Conservation (phyloP, 176 grass and related monocot genomes). For the Puccinellia tenuiflora region DNA sequence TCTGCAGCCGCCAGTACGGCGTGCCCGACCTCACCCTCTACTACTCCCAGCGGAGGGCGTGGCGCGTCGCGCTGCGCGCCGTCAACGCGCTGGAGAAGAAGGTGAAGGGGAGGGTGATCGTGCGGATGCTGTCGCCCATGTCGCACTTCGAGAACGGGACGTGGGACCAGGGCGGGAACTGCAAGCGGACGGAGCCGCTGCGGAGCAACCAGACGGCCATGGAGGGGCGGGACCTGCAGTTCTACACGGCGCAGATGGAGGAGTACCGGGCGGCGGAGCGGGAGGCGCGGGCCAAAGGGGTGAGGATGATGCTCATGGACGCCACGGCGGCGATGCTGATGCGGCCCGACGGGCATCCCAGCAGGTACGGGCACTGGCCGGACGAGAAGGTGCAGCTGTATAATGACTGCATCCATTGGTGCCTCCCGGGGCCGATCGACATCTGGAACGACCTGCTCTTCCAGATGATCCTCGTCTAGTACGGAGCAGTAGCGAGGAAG, state of each 20-base stretch:
- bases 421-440: conserved; percentile 64
- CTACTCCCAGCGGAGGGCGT: conserved; percentile 62
- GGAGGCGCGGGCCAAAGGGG: conserved; percentile 11
- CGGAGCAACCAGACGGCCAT: conserved; percentile 49
- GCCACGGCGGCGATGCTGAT: conserved; percentile 60
- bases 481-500: too few relatives aligned
- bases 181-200: conserved; percentile 45
- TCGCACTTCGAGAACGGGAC: conserved; percentile 93
- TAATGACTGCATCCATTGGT: conserved; percentile 89
- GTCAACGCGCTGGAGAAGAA: conserved; percentile 23
- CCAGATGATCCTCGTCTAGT: conserved; percentile 45
- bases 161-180: conserved; percentile 78
- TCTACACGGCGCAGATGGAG: conserved; percentile 69
- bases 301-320: conserved; percentile 51
- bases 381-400: conserved; percentile 56
- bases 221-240: conserved; percentile 44
- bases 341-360: conserved; percentile 80
- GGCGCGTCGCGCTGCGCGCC: conserved; percentile 44
- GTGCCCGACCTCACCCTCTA: conserved; percentile 65
- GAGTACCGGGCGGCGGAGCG: conserved; percentile 47
- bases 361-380: conserved; percentile 56
- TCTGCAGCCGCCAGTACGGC: conserved; percentile 54
- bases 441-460: conserved; percentile 78
- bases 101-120: conserved; percentile 37
- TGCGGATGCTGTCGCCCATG: conserved; percentile 67